These are phyloP conservation scores for Pseudocohnilembus persalinus DNA, from an alignment of 169 alveolate genomes.

Conservation along the genomic window DNA sequence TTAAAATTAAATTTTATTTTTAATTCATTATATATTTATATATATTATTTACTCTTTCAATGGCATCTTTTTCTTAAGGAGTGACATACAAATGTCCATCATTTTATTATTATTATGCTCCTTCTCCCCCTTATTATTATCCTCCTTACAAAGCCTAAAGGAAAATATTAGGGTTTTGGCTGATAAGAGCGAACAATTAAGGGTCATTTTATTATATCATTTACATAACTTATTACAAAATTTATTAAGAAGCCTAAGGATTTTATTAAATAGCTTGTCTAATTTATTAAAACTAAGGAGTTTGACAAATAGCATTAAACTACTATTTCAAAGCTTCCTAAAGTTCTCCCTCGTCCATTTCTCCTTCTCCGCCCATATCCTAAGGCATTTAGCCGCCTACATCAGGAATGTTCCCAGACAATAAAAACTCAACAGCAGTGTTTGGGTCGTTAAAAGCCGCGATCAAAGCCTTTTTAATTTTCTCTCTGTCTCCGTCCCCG, in stretches of 20 bases:
- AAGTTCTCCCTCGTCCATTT: slow-evolving; percentile 25
- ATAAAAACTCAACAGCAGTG: slow-evolving; percentile 93
- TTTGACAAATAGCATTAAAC: slow-evolving; percentile 25
- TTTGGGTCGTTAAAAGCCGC: slow-evolving; percentile 97
- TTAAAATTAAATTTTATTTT: too few species aligned
- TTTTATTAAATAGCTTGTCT: slow-evolving; percentile 55
- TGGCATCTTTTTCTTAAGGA: slow-evolving; percentile 90
- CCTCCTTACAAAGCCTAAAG: slow-evolving; percentile 47
- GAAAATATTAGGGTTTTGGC: slow-evolving; percentile 60
- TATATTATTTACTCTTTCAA: slow-evolving; percentile 63
- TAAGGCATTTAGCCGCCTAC: slow-evolving; percentile 10
- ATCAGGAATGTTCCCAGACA: slow-evolving; percentile 70
- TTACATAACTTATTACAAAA: slow-evolving; percentile 43
- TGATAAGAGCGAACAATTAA: slow-evolving; percentile 40
- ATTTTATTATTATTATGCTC: neutral
- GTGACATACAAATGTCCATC: slow-evolving; percentile 70
- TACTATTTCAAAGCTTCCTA: slow-evolving; percentile 37
- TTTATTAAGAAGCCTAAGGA: slow-evolving; percentile 46
- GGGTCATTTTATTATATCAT: slow-evolving; percentile 60
- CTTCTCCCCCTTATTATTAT: slow-evolving; percentile 16
- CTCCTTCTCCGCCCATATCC: slow-evolving; percentile 44
- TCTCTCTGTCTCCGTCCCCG: slow-evolving; percentile 57
- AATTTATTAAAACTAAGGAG: slow-evolving; percentile 49
- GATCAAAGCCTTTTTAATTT: slow-evolving; percentile 89
- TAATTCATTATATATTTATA: neutral